Percentiles rank a stretch among this genome's conserved stretches.
Conservation (phyloP, 2,329 filamentous ascomycete species). For the Trichoderma cornu-damae region DNA sequence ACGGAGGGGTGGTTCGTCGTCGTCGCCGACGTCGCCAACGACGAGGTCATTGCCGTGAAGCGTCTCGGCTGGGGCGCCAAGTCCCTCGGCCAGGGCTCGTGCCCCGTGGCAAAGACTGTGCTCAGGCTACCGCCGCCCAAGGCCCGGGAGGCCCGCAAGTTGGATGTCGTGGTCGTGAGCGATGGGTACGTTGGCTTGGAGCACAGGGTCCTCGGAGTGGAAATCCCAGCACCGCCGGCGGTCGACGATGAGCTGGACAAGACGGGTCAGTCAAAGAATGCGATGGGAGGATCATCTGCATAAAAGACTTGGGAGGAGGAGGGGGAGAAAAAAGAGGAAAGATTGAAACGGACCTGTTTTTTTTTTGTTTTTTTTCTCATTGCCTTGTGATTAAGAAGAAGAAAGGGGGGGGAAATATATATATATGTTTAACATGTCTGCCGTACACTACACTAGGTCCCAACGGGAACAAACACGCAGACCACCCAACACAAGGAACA, state of each 20-base stretch:
- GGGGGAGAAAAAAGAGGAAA: neutral
- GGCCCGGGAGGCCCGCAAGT: slow-evolving; percentile 48
- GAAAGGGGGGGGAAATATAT: too few species aligned
- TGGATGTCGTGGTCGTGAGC: slow-evolving; percentile 74
- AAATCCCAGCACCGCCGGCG: slow-evolving; percentile 46
- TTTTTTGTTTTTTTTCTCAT: too few species aligned
- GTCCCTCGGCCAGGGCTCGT: slow-evolving; percentile 36
- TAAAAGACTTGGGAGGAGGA: neutral
- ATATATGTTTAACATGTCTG: neutral
- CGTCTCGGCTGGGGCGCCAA: slow-evolving; percentile 64
- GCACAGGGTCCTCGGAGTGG: slow-evolving; percentile 44
- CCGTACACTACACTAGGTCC: neutral
- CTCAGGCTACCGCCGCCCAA: slow-evolving; percentile 55
- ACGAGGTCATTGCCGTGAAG: slow-evolving; percentile 83
- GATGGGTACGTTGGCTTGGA: slow-evolving; percentile 81
- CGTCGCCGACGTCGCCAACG: slow-evolving; percentile 59
- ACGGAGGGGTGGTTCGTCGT: slow-evolving; percentile 90
- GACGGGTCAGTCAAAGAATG: neutral
- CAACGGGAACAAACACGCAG: neutral
- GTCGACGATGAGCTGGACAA: slow-evolving; percentile 45
- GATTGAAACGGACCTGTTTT: too few species aligned
- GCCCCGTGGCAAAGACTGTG: slow-evolving; percentile 49
- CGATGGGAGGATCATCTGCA: neutral
- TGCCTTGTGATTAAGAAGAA: too few species aligned
- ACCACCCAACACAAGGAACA: neutral